These are phyloP conservation scores for Oldenlandia corymbosa DNA, from an alignment of 257 asterid species.

Conservation along the genomic window DNA sequence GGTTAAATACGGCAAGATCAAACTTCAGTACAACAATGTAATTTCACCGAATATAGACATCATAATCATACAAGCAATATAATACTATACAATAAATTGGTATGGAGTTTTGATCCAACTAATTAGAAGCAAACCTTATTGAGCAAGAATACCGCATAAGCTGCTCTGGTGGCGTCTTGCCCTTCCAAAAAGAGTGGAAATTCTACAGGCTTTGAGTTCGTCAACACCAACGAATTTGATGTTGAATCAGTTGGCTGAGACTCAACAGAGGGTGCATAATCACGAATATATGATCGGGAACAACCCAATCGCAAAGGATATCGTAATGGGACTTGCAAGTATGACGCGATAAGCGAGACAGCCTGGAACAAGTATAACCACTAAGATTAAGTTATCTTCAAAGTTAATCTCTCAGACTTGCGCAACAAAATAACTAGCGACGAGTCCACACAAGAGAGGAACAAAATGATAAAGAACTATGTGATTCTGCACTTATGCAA, in stretches of 20 bases:
- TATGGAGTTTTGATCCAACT: neutral
- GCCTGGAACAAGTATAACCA: slow-evolving; percentile 49
- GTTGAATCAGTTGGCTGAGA: slow-evolving; percentile 45
- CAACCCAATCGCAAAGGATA: slow-evolving; percentile 88
- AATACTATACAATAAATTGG: neutral
- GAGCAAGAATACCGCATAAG: slow-evolving; percentile 91
- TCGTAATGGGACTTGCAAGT: slow-evolving; percentile 87
- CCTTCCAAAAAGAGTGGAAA: slow-evolving; percentile 91
- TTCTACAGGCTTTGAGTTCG: slow-evolving; percentile 60
- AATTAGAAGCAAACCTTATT: slow-evolving; percentile 61
- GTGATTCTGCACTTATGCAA: neutral
- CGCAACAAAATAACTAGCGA: neutral
- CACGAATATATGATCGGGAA: slow-evolving; percentile 87
- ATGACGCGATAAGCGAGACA: slow-evolving; percentile 68
- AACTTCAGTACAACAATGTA: neutral
- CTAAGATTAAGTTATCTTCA: slow-evolving; percentile 17
- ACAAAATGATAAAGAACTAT: neutral
- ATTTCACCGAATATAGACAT: neutral
- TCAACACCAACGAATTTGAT: slow-evolving; percentile 32
- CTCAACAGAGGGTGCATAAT: slow-evolving; percentile 77
- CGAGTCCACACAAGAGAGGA: slow-evolving; percentile 8
- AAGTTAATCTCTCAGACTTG: slow-evolving; percentile 16
- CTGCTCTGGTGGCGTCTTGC: slow-evolving; percentile 97
- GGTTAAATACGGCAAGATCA: neutral
- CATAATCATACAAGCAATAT: neutral